Evolutionary conservation across 495 filamentous ascomycete species (phyloP).

Genomic region (Hypoxylon rickii): DNA sequence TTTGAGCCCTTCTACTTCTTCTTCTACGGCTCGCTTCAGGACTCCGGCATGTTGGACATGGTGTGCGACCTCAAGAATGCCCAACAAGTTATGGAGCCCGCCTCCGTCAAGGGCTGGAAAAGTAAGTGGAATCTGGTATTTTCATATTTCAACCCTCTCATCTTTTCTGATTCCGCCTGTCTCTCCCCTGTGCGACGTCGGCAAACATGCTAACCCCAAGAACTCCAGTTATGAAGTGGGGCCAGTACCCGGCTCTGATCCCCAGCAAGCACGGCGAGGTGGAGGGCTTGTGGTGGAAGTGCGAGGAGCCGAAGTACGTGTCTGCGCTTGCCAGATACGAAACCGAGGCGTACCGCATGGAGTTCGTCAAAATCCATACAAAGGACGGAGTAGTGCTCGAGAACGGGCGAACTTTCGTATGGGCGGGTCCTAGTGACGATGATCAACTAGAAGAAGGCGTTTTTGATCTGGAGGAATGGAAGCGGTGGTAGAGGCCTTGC

Average conservation of each 20-base stretch:
- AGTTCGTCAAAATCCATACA: conserved; percentile 12
- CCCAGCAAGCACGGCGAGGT: conserved; percentile 2
- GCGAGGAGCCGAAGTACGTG: conserved; percentile 18
- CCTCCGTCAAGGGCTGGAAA: conserved; percentile 21
- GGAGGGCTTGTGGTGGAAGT: conserved; percentile 24
- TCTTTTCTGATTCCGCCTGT: not conserved
- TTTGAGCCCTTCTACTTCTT: conserved; percentile 40
- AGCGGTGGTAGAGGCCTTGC: not conserved
- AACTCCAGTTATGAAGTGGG: conserved; percentile 20
- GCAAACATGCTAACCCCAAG: conserved; percentile 1
- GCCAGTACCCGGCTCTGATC: conserved; percentile 18
- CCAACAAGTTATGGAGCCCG: conserved; percentile 1
- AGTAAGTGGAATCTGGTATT: conserved; percentile 5
- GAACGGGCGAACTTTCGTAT: conserved; percentile 29
- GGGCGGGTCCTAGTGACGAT: not conserved
- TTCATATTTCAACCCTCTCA: not conserved
- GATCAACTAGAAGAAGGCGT: conserved; percentile 9
- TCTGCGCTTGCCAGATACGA: conserved; percentile 7
- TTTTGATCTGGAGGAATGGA: conserved; percentile 13
- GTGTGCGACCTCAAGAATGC: not conserved
- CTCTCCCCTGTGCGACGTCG: not conserved
- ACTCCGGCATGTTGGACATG: not conserved
- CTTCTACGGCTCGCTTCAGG: conserved; percentile 36
- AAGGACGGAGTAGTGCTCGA: conserved; percentile 20
- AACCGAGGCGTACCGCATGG: conserved; percentile 21